Base-by-base conservation (phyloP, 1,284 basidiomycete species). In the Sparassis latifolia region DNA sequence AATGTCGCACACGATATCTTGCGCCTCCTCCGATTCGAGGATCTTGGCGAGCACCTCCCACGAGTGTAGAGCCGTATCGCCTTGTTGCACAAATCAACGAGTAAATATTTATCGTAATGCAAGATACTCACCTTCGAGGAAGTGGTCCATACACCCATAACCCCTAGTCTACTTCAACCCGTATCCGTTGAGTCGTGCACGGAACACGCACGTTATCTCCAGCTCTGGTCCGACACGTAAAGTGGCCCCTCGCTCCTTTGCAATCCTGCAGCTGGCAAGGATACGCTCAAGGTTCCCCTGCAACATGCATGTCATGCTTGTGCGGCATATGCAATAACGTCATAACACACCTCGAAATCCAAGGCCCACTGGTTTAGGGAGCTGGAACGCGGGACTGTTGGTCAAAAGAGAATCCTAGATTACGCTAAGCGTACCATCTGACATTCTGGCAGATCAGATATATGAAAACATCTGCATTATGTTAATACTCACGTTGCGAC, bases 171-270 rank as follows among this genome's bases (percentile, higher is more conserved):
- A 20, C 20, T 20, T 20, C 20, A 20, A 20, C 20, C 20, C 20
- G 20, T 20, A 20, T 20, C 20, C 20, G 20, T 1, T 20, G 20
- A 20, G 20, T 20, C 20, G 20, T 20, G 20, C 20, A 20, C 20
- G 20, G 20, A 29, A 29, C 10, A 74, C 87, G 48, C 60, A 93
- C 89, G 95, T 88, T 57, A 99, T 92, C 70, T 99, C 97, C n/a
- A 99, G 78, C 68, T 98, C 96, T 20, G 97, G 97, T 1, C 97
- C 97, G n/a, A 99, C 95, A 62, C 97, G 79, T 32, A 99, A 71
- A 2, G 85, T 90, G 5, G 95, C 94, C n/a, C 94, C 93, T 47
- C 84, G 77, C 45, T 80, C 76, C 68, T 96, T 98, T 3, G 97
- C 93, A 44, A 93, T 80, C 4, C 73, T 72, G 57, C 99, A 98